A percentile compares a stretch with the other conserved stretches of the same genome.
phyloP scores from a whole-genome alignment of 2,329 filamentous ascomycete species.

The Cladophialophora immunda region DNA sequence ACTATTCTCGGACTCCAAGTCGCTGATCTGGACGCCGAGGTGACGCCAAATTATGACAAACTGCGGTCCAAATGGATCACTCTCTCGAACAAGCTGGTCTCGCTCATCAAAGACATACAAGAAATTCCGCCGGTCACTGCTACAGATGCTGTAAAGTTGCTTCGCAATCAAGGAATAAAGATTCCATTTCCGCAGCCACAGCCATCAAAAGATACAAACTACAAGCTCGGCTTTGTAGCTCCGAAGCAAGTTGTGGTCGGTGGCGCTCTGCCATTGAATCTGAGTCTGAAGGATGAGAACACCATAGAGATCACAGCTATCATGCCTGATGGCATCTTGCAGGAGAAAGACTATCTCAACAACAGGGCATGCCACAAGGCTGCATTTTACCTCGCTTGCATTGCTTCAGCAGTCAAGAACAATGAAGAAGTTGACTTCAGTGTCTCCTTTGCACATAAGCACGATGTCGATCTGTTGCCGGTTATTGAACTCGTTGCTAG shows the following conservation, averaged over 20 bases:
- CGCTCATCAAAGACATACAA: slow-evolving; percentile 65
- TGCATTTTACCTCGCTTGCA: slow-evolving; percentile 86
- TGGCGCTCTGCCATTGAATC: slow-evolving; percentile 83
- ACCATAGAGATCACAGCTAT: slow-evolving; percentile 84
- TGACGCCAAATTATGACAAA: slow-evolving; percentile 64
- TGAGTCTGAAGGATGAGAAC: slow-evolving; percentile 69
- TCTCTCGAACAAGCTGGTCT: slow-evolving; percentile 62
- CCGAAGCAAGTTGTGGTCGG: slow-evolving; percentile 85
- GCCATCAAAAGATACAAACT: slow-evolving; percentile 77
- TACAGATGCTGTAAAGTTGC: slow-evolving; percentile 71
- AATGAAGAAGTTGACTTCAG: slow-evolving; percentile 63
- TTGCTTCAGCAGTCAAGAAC: slow-evolving; percentile 74
- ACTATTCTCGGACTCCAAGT: slow-evolving; percentile 59
- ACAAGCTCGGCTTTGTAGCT: slow-evolving; percentile 80
- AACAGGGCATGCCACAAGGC: slow-evolving; percentile 94
- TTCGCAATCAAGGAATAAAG: slow-evolving; percentile 72
- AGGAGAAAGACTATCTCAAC: slow-evolving; percentile 94
- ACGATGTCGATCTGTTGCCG: slow-evolving; percentile 80
- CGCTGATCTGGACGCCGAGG: slow-evolving; percentile 67
- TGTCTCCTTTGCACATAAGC: slow-evolving; percentile 70
- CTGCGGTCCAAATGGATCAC: slow-evolving; percentile 56
- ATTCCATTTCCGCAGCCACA: slow-evolving; percentile 86
- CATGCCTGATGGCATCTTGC: slow-evolving; percentile 81
- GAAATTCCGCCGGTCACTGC: slow-evolving; percentile 62
- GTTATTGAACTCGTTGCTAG: slow-evolving; percentile 61